phyloP scores from a whole-genome alignment of 1,139 yeast species.

The Zygosaccharomyces pseudobailii region DNA sequence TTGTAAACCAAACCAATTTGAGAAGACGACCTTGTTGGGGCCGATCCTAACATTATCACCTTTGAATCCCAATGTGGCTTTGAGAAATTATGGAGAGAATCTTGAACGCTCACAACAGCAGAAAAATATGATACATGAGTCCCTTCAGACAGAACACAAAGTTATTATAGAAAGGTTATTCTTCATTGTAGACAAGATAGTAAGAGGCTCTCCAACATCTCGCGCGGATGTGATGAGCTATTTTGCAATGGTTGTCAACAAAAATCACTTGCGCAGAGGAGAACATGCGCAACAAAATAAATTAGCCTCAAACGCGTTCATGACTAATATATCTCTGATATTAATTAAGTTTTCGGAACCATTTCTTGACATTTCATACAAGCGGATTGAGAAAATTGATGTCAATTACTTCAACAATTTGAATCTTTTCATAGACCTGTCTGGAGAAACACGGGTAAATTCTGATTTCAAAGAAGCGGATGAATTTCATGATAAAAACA shows the following conservation, averaged over 20 bases:
- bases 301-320: slow-evolving; percentile 74
- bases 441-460: slow-evolving; percentile 79
- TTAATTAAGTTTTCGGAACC: slow-evolving; percentile 76
- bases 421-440: slow-evolving; percentile 51
- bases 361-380: slow-evolving; percentile 62
- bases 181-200: slow-evolving; percentile 62
- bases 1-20: slow-evolving; percentile 48
- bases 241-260: slow-evolving; percentile 67
- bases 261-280: slow-evolving; percentile 83
- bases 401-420: slow-evolving; percentile 52
- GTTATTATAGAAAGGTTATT: slow-evolving; percentile 58
- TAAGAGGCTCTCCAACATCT: slow-evolving; percentile 68
- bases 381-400: slow-evolving; percentile 74
- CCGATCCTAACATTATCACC: slow-evolving; percentile 77
- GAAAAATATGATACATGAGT: slow-evolving; percentile 46
- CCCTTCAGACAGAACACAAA: slow-evolving; percentile 57
- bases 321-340: slow-evolving; percentile 68
- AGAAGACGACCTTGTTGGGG: slow-evolving; percentile 64
- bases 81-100: slow-evolving; percentile 43
- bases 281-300: slow-evolving; percentile 69
- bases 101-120: slow-evolving; percentile 38
- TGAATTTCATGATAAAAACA: slow-evolving; percentile 44
- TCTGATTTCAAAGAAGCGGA: slow-evolving; percentile 69
- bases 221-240: slow-evolving; percentile 60
- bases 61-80: slow-evolving; percentile 47